phyloP scores from a whole-genome alignment of 306 rosid species.

The Benincasa hispida region DNA sequence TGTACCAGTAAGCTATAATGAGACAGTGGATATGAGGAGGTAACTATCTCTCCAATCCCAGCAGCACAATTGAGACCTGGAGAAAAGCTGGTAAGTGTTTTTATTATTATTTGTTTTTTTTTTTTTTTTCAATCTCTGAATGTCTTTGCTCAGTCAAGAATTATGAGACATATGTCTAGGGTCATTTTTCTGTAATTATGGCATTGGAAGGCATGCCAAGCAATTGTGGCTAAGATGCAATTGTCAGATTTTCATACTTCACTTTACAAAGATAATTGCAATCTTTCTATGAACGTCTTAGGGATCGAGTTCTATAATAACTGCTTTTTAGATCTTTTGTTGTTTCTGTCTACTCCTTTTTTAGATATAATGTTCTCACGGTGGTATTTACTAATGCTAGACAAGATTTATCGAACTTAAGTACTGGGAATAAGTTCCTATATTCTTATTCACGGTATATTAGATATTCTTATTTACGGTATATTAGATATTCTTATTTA shows the following conservation, averaged over 20 bases:
- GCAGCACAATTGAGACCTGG: conserved; percentile 91
- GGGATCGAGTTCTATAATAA: too few species aligned
- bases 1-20: too few species aligned
- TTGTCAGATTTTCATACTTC: not conserved
- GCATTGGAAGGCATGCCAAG: not conserved
- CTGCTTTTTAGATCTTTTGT: too few species aligned
- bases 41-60: conserved; percentile 69
- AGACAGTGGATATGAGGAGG: conserved; percentile 97
- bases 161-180: not conserved
- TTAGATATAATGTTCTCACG: too few species aligned
- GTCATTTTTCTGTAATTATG: not conserved
- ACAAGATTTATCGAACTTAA: not conserved
- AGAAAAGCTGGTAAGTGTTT: conserved; percentile 68
- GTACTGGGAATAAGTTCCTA: not conserved
- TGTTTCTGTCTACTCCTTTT: too few species aligned
- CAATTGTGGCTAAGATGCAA: not conserved
- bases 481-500: not conserved
- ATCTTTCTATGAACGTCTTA: too few species aligned
- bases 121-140: not conserved
- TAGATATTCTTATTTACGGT: too few species aligned
- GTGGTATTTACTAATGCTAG: too few species aligned
- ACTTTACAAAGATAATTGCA: not conserved
- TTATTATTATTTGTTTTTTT: not conserved
- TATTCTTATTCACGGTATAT: too few species aligned
- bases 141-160: not conserved